A percentile compares a stretch with the other conserved stretches of the same genome.
These are phyloP conservation scores for Fusarium oligoseptatum DNA, from an alignment of 2,329 filamentous ascomycete species.

Conservation along the genomic window DNA sequence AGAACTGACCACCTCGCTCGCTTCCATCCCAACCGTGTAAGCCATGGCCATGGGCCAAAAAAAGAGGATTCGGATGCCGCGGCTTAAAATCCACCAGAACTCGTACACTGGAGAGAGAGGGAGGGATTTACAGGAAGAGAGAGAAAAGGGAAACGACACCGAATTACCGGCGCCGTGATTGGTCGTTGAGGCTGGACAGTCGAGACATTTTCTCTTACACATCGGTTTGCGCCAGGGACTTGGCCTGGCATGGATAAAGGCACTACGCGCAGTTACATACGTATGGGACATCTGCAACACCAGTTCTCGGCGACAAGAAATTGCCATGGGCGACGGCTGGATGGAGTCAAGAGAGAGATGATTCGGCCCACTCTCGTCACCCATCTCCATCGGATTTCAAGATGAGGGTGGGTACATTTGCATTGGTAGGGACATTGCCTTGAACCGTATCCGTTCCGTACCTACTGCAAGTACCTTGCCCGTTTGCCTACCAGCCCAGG, in stretches of 20 bases:
- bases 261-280: background rate
- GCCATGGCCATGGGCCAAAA: conserved; percentile 1
- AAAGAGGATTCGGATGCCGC: conserved; percentile 27
- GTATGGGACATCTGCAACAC: background rate
- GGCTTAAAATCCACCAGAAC: conserved; percentile 18
- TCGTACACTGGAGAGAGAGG: conserved; percentile 1
- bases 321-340: conserved; percentile 45
- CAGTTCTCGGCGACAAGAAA: conserved; percentile 25
- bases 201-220: conserved; percentile 32
- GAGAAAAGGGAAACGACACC: conserved; percentile 10
- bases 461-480: background rate
- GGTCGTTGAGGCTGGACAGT: conserved; percentile 14
- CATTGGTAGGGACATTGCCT: conserved; percentile 11
- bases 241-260: conserved; percentile 23
- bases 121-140: conserved; percentile 15
- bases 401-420: conserved; percentile 30
- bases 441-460: conserved; percentile 4
- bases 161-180: conserved; percentile 27
- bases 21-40: conserved; percentile 10
- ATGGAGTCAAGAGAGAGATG: conserved; percentile 36
- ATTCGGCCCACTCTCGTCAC: conserved; percentile 44
- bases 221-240: conserved; percentile 9
- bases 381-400: conserved; percentile 35
- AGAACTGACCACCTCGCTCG: conserved; percentile 2
- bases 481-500: background rate